Evolutionary conservation across 805 yeast genomes (phyloP).

Genomic region (Candida parachauliodes): DNA sequence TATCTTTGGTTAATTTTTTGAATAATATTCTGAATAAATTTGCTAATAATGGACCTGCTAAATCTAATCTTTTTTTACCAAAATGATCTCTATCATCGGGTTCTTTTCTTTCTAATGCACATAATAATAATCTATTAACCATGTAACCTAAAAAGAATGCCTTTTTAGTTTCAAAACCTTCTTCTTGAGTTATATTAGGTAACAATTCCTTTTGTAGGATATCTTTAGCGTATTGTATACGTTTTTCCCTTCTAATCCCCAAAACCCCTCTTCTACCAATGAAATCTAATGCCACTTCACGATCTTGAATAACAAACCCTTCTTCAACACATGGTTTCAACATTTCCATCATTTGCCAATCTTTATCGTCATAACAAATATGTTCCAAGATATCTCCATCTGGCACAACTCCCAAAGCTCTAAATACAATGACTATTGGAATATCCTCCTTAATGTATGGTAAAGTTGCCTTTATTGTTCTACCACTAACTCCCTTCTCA

Average conservation of each 20-base stretch:
- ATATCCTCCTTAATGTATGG: conserved; percentile 96
- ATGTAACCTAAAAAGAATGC: conserved; percentile 97
- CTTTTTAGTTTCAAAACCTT: conserved; percentile 94
- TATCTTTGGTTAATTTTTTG: conserved; percentile 93
- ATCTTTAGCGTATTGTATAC: conserved; percentile 97
- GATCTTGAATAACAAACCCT: conserved; percentile 96
- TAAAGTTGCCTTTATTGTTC: conserved; percentile 91
- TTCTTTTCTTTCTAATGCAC: conserved; percentile 96
- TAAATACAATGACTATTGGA: conserved; percentile 93
- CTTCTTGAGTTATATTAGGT: conserved; percentile 96
- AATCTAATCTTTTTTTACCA: conserved; percentile 96
- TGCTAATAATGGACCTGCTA: conserved; percentile 97
- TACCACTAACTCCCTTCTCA: conserved; percentile 60
- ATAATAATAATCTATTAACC: conserved; percentile 90
- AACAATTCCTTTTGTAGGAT: conserved; percentile 92
- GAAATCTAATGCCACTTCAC: conserved; percentile 96
- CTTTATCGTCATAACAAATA: conserved; percentile 94
- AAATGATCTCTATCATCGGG: conserved; percentile 99
- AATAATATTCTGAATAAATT: conserved; percentile 91
- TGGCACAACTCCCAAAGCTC: conserved; percentile 98
- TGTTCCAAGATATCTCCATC: conserved; percentile 99
- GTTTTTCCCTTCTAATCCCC: conserved; percentile 95
- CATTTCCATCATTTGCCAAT: conserved; percentile 99
- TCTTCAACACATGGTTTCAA: conserved; percentile 98
- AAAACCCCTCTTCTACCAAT: conserved; percentile 97